These are phyloP conservation scores for Cladobotryum protrusum DNA, from an alignment of 2,329 filamentous ascomycete genomes.

Conservation along the genomic window DNA sequence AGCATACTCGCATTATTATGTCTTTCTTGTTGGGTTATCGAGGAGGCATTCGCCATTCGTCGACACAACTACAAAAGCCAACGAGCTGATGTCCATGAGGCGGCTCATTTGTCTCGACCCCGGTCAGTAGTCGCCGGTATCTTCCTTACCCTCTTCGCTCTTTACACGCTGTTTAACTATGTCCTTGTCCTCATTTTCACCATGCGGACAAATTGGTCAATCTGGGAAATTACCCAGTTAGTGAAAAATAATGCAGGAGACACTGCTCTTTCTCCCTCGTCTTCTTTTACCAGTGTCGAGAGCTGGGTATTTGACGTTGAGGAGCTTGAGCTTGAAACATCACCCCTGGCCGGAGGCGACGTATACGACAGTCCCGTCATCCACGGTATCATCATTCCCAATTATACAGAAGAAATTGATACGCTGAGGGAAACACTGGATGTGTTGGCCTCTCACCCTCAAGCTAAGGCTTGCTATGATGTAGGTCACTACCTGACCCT, in stretches of 20 bases:
- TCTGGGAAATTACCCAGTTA: constrained; percentile 50
- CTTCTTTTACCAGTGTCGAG: constrained; percentile 51
- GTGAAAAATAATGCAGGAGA: constrained; percentile 43
- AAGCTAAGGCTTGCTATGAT: constrained; percentile 60
- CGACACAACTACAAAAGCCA: constrained; percentile 39
- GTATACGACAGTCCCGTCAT: constrained; percentile 42
- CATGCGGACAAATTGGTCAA: constrained; percentile 54
- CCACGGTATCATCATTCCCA: constrained; percentile 64
- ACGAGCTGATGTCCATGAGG: constrained; percentile 30
- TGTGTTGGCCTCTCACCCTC: constrained; percentile 60
- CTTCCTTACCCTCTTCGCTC: constrained; percentile 52
- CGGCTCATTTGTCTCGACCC: constrained; percentile 25
- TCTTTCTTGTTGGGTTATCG: constrained; percentile 51
- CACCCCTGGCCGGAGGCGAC: constrained; percentile 32
- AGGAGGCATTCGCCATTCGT: constrained; percentile 39
- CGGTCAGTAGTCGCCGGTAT: constrained; percentile 36
- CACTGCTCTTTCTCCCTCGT: constrained; percentile 40
- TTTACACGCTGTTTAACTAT: constrained; percentile 61
- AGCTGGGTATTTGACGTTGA: constrained; percentile 42
- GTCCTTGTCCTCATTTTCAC: constrained; percentile 58
- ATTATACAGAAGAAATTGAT: constrained; percentile 68
- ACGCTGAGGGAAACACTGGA: constrained; percentile 62
- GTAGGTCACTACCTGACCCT: constrained; percentile 42
- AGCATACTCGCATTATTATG: constrained; percentile 44
- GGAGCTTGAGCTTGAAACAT: constrained; percentile 39